Base-by-base conservation (phyloP, 208 protist species). In the Crithidia fasciculata region DNA sequence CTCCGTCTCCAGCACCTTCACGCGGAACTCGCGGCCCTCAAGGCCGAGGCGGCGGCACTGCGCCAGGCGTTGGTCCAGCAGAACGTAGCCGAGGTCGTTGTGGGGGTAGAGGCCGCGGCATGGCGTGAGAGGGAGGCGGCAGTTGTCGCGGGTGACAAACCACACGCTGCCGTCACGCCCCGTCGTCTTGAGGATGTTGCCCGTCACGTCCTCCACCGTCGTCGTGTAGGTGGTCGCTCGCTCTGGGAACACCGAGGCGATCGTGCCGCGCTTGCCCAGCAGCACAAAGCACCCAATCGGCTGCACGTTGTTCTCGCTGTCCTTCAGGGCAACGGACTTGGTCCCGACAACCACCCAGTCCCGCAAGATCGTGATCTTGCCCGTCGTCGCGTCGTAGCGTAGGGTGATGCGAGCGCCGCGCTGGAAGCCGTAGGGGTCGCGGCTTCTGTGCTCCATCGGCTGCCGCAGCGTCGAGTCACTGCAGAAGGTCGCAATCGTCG, bases 291-390 rank as follows among this genome's bases (percentile, higher is more conserved):
- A 92, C 15, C 74, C 74, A 18, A 80, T 74, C 2, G 74, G 68
- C 63, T 80, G 74, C 53, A 74, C 67, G 56, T 45, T 50, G 61
- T 74, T 80, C 62, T 73, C 74, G 63, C 61, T 74, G 49, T 80
- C 68, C 50, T 74, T 80, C 16, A 84, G 54, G 47, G 82, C 68
- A 50, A 95, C 59, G 8, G 78, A 47, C 18, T 76, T 77, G 39
- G 69, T 86, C 37, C 91, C 90, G 16, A 95, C 80, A 0, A 83
- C 81, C 18, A 95, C 69, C 91, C 93, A 97, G 74, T 97, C 85
- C 12, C 90, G 83, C 40, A 75, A 71, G 55, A 97, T 84, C 18
- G 74, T 84, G 15, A 89, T 83, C 16, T 64, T 79, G n/a, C 72
- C 60, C 19, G 64, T 67, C 15, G 50, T 58, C 13, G 84, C 41